A percentile compares a stretch with the other conserved stretches of the same genome.
These are phyloP conservation scores for Chlamydomonas applanata DNA, from an alignment of 139 green algal genomes.

Conservation along the genomic window DNA sequence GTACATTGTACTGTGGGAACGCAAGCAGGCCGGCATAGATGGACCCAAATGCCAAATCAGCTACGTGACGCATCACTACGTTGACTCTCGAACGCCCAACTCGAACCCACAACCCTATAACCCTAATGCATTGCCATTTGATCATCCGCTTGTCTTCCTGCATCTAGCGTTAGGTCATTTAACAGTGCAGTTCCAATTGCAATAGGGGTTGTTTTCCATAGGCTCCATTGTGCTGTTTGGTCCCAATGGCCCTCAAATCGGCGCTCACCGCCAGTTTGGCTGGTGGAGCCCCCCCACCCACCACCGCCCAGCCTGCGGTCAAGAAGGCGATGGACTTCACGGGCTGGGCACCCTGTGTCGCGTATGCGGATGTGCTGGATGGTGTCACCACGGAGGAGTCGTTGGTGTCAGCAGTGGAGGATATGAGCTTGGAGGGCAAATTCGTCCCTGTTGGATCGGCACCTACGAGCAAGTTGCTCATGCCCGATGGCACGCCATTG, in stretches of 20 bases:
- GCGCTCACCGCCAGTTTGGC: not conserved
- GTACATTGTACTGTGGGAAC: no score
- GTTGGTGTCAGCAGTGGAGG: not conserved
- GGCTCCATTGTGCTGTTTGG: no score
- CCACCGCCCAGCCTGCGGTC: not conserved
- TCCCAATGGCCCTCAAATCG: not conserved
- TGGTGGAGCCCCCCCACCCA: not conserved
- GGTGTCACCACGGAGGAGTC: not conserved
- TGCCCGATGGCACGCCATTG: slow-evolving; percentile 32
- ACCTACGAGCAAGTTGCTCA: slow-evolving; percentile 37
- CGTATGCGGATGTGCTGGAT: slow-evolving; percentile 30
- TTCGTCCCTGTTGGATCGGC: slow-evolving; percentile 35
- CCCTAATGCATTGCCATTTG: no score
- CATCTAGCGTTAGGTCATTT: no score
- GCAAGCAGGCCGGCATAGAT: no score
- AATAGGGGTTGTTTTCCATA: no score
- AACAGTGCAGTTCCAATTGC: no score
- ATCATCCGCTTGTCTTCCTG: no score
- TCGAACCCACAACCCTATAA: no score
- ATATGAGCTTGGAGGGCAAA: slow-evolving; percentile 3
- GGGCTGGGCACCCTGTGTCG: slow-evolving; percentile 25
- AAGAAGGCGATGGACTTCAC: slow-evolving; percentile 10
- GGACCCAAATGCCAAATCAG: no score
- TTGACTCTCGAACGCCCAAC: no score
- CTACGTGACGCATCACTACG: no score